These are phyloP conservation scores for Cymodocea nodosa DNA, from an alignment of 116 monocot genomes.

Conservation along the genomic window DNA sequence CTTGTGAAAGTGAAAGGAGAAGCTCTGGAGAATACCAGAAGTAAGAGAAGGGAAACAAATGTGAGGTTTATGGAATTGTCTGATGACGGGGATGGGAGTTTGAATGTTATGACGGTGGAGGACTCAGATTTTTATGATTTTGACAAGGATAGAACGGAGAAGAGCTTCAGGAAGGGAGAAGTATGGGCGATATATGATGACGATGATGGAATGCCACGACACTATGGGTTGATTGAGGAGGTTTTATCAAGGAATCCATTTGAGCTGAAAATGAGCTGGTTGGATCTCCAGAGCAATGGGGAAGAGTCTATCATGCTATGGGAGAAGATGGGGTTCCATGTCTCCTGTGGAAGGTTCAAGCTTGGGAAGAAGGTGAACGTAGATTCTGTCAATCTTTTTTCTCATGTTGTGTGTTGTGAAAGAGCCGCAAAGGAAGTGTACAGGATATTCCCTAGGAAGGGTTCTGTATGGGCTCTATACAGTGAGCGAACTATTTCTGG, in stretches of 20 bases:
- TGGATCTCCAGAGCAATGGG: conserved; percentile 14
- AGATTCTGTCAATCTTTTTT: conserved; percentile 65
- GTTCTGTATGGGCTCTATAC: conserved; percentile 75
- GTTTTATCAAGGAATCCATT: conserved; percentile 18
- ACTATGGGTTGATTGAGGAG: conserved; percentile 23
- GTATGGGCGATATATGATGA: conserved; percentile 33
- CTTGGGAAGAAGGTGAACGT: conserved; percentile 29
- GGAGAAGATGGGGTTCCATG: conserved; percentile 15
- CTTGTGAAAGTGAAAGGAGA: neutral
- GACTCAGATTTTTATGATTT: conserved; percentile 38
- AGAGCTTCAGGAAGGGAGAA: conserved; percentile 30
- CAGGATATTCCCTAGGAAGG: conserved; percentile 81
- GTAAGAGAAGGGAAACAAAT: neutral
- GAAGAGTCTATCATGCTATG: neutral
- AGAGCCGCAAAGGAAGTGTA: conserved; percentile 62
- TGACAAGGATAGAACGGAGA: conserved; percentile 20
- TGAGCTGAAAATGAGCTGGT: conserved; percentile 23
- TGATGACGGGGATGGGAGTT: neutral
- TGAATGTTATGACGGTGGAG: conserved; percentile 19
- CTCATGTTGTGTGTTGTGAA: conserved; percentile 59
- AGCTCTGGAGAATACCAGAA: neutral
- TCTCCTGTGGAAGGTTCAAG: conserved; percentile 15
- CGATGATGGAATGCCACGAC: conserved; percentile 33
- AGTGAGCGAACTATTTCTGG: conserved; percentile 7
- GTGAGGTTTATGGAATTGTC: neutral